Conservation (phyloP, 1,284 basidiomycete species). For the Gymnopus androsaceus region DNA sequence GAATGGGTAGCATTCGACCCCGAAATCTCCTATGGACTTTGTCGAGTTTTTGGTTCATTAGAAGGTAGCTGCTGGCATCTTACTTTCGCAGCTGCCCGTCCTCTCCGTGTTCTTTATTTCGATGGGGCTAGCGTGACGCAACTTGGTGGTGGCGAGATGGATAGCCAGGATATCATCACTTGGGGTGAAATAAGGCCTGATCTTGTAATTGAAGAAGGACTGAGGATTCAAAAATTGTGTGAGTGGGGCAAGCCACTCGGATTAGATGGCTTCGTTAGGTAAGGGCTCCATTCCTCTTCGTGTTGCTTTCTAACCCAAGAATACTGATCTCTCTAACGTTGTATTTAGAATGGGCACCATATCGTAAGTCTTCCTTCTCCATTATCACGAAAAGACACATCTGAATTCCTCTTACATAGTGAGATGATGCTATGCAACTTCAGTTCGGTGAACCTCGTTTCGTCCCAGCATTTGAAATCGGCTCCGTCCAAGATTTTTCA, state of each 20-base stretch:
- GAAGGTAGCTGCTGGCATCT: slow-evolving; percentile 35
- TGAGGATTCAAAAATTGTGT: slow-evolving; percentile 35
- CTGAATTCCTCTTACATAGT: slow-evolving; percentile 29
- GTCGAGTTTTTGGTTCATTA: no score
- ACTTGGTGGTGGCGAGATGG: slow-evolving; percentile 36
- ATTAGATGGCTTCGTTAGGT: slow-evolving; percentile 44
- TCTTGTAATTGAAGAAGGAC: slow-evolving; percentile 24
- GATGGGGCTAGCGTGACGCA: slow-evolving; percentile 44
- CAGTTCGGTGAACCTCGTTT: slow-evolving; percentile 36
- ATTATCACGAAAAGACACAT: no score
- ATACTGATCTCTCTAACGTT: background rate
- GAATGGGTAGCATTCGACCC: slow-evolving; percentile 46
- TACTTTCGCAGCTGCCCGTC: slow-evolving; percentile 36
- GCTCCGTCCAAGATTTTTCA: slow-evolving; percentile 32
- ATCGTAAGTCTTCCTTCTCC: slow-evolving; percentile 50
- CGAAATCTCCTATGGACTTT: slow-evolving; percentile 43
- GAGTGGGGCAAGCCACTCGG: slow-evolving; percentile 41
- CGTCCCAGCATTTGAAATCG: no score
- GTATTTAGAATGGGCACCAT: slow-evolving; percentile 47
- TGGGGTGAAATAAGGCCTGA: slow-evolving; percentile 32
- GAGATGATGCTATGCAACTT: slow-evolving; percentile 57
- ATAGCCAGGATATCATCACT: slow-evolving; percentile 43
- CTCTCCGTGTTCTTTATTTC: slow-evolving; percentile 44
- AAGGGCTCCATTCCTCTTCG: background rate
- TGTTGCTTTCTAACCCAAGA: background rate